Evolutionary conservation across 1,284 basidiomycete species (phyloP), one percentile per base, ranked within the genome.

Genomic region (Papiliotrema laurentii): DNA sequence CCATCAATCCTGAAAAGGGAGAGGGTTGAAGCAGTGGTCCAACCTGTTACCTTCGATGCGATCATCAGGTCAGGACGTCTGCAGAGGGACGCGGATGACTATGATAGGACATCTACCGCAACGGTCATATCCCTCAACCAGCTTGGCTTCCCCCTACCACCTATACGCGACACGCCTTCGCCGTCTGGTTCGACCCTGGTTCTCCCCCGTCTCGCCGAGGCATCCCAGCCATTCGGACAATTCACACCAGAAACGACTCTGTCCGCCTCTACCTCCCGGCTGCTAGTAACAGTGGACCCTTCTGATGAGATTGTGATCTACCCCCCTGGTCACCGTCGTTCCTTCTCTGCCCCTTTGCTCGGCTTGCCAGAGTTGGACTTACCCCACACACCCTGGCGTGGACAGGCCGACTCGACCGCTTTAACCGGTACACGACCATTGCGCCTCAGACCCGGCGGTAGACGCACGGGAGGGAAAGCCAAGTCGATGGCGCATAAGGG

Each of bases 111-210:
- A 10, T 55, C 54, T 2, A 51, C 48, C n/a, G 51, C 56, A 0
- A 55, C 53, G 14, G 38, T 55, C 13, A 45, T 55, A 39, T 49
- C 35, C 21, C 24, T 60, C 39, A 41, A 54, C 24, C 45, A 52
- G 16, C 43, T 60, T 13, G 47, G 52, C 0, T 57, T 60, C 39
- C 55, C 55, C n/a, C 16, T 60, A 2, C 55, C 58, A 5, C 53
- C 58, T 11, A 46, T 16, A 7, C 40, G 40, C 4, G 16, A 42
- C 9, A 13, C 24, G 13, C 11, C 19, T 13, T 39, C 38, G 9
- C 38, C 38, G 21, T 7, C 38, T 22, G 37, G 13, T 19, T 35
- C 25, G 22, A 33, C 33, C 25, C 27, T 28, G 25, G 11, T 28
- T 11, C 9, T 27, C 41, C 10, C 26, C 34, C 19, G 9, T n/a